Base-by-base conservation (phyloP, 257 asterid genomes). In the Voacanga thouarsii region DNA sequence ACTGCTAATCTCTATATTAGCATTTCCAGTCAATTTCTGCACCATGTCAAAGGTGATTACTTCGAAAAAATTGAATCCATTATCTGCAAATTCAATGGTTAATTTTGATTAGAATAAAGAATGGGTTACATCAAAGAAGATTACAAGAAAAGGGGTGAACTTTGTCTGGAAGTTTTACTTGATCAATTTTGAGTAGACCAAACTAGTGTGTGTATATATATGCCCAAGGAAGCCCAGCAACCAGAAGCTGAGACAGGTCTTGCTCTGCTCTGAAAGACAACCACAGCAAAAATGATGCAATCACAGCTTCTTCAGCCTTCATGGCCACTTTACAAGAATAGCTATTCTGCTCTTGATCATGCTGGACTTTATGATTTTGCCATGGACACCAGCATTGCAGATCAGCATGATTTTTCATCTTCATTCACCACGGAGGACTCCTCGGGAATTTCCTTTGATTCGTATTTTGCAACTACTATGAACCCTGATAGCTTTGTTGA, bases 381-480 rank as follows among this genome's bases (percentile, higher is more conserved):
- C 28, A 80, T 80, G 73, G 87, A 87, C 30, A 33, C 37, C 37
- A 33, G 37, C 37, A 33, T 33, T 2, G 37, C 37, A 33, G 79
- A 79, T 39, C 82, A 72, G 4, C 55, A 12, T 63, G 84, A 80
- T 47, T 80, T 87, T 60, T 71, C 90, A 12, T 68, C 83, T 75
- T 89, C 90, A 44, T 81, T 86, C 49, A n/a, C 79, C 51, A 80
- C 87, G 7, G 86, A 77, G 2, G 90, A 84, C 6, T 81, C 83
- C 78, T 82, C 89, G 16, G 80, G 56, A 43, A 76, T 90, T 61
- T 87, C 93, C 76, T 87, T 90, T 7, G 83, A 79, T 55, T 86
- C 92, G 44, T 67, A 78, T 63, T 53, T 81, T 37, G 83, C 84
- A 37, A 59, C 81, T 84, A 59, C 80, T 84, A 61, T 84, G 87